Evolutionary conservation across 805 yeast genomes (phyloP), one percentile per base, ranked within the genome.

Genomic region (Wickerhamiella azyma): DNA sequence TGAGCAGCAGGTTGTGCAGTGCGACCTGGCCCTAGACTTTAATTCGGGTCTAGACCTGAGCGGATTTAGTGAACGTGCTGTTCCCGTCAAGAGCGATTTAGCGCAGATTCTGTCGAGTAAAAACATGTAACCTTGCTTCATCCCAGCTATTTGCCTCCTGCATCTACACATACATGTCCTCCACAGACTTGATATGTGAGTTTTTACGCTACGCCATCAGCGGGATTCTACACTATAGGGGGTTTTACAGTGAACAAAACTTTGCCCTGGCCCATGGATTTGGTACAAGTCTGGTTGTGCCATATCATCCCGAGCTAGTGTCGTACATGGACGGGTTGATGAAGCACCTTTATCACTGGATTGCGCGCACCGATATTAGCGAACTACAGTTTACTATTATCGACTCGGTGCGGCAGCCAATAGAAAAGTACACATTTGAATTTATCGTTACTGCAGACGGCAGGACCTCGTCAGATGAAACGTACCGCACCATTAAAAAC

Each of bases 21-120:
- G 55, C 30, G 59, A 55, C 35, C 32, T 53, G 13, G 50, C 49
- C 1, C 41, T 55, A 7, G 48, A 52, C n/a, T 55, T 47, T 37
- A 33, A 33, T 37, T 37, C 40, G 2, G 35, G 35, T n/a, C 38
- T 19, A 4, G 37, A 41, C 33, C 38, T 41, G 9, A 14, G 10
- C 10, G 26, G 9, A 9, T 29, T 41, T 13, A 32, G 33, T 1
- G 44, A 41, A 18, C 28, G 44, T 13, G 24, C 14, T 5, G 26
- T 26, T 3, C 38, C 38, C 19, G 44, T 41, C 6, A 24, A 24
- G 6, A 17, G 26, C 6, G 38, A 37, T 9, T 8, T 41, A 13
- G 28, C 26, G 21, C 38, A 41, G 29, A 33, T 41, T 10, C 44
- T 41, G 16, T 38, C 26, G 3, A 16, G 17, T 19, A 41, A 41